Evolutionary conservation across 176 grass and related monocot genomes (phyloP).

Genomic region (Chrysopogon serrulatus): DNA sequence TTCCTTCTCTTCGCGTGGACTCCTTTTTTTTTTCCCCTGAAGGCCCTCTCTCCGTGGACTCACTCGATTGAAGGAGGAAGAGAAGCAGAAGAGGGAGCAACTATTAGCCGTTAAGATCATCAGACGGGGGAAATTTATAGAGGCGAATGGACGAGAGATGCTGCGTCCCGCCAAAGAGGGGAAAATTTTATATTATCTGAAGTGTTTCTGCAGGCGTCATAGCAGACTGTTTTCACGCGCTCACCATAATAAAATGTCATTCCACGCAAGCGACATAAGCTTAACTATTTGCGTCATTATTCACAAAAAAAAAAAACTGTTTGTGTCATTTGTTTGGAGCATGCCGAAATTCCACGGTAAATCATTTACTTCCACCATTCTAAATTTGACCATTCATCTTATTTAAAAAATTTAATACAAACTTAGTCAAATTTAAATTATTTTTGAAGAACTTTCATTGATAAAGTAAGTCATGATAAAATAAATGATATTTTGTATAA

Average conservation of each 20-base stretch:
- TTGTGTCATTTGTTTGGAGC: not conserved
- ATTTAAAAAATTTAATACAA: no score
- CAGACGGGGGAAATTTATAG: not conserved
- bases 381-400: no score
- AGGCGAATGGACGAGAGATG: not conserved
- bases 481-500: no score
- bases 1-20: not conserved
- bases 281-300: not conserved
- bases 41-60: not conserved
- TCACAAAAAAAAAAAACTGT: no score
- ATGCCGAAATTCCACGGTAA: not conserved
- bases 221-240: not conserved
- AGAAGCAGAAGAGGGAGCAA: not conserved
- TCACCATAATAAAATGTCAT: not conserved
- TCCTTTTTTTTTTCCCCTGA: not conserved
- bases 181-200: no score
- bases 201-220: no score
- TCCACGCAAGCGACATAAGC: not conserved
- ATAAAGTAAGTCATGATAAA: no score
- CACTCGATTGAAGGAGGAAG: not conserved
- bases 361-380: not conserved
- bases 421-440: no score
- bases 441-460: no score
- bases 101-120: constrained; percentile 10
- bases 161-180: constrained; percentile 11